These are phyloP conservation scores for Colletotrichum plurivorum DNA, from an alignment of 2,329 filamentous ascomycete genomes.

Conservation along the genomic window DNA sequence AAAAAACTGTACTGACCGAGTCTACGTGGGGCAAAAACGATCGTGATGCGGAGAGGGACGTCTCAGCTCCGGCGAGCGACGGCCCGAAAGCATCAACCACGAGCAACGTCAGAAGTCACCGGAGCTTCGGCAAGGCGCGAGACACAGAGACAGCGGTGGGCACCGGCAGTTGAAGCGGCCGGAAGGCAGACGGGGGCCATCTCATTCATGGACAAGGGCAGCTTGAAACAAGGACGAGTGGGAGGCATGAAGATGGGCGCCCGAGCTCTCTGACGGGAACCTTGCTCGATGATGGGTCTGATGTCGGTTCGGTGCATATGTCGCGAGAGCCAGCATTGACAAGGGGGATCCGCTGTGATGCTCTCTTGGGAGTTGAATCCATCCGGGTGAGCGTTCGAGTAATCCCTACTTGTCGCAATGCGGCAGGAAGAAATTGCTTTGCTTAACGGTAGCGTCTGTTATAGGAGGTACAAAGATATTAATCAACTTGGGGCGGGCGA, in stretches of 20 bases:
- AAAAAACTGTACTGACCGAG: background rate
- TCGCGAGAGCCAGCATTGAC: background rate
- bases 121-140: conserved; percentile 22
- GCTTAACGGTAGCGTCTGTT: background rate
- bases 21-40: background rate
- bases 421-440: background rate
- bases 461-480: background rate
- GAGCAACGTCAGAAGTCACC: conserved; percentile 17
- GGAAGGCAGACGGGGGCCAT: conserved; percentile 18
- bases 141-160: conserved; percentile 9
- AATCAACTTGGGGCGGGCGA: conserved; percentile 1
- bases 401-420: conserved; percentile 6
- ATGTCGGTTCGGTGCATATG: conserved; percentile 19
- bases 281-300: conserved; percentile 33
- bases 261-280: conserved; percentile 34
- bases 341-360: background rate
- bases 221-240: conserved; percentile 36
- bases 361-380: no score
- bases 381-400: conserved; percentile 1
- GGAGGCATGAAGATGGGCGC: conserved; percentile 36
- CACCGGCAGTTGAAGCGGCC: conserved; percentile 23
- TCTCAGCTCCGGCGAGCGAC: conserved; percentile 9
- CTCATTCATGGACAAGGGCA: conserved; percentile 34
- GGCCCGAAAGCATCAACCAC: conserved; percentile 13
- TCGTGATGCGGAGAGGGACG: background rate